These are phyloP conservation scores for Pistacia atlantica DNA, from an alignment of 345 rosid genomes.

Conservation along the genomic window DNA sequence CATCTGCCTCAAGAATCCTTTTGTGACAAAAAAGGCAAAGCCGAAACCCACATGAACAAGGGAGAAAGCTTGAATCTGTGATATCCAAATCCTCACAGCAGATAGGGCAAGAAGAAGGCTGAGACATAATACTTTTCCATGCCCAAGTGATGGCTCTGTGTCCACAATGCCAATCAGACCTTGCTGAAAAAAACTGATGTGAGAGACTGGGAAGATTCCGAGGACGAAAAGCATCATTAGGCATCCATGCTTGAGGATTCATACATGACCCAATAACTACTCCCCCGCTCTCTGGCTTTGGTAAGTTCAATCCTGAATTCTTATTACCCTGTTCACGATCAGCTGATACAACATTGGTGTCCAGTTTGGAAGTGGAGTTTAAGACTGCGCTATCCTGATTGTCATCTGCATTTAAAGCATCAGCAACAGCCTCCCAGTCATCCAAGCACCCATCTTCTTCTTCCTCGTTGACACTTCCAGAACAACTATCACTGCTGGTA, in stretches of 20 bases:
- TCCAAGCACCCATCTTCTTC: constrained; percentile 43
- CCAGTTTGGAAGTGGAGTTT: constrained; percentile 5
- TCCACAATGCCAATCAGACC: constrained; percentile 18
- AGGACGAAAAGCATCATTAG: constrained; percentile 21
- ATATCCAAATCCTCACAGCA: constrained; percentile 45
- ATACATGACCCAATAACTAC: neutral
- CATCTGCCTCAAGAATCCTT: constrained; percentile 38
- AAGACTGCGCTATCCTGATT: constrained; percentile 3
- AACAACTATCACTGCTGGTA: constrained; percentile 23
- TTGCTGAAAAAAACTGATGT: constrained; percentile 9
- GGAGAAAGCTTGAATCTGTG: constrained; percentile 44
- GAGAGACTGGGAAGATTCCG: constrained; percentile 19
- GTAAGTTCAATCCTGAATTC: neutral
- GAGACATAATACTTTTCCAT: constrained; percentile 11
- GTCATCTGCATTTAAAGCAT: constrained; percentile 34
- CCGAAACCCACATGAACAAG: constrained; percentile 45
- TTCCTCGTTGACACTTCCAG: constrained; percentile 36
- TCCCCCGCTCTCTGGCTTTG: neutral
- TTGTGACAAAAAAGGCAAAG: constrained; percentile 53
- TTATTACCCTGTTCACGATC: neutral
- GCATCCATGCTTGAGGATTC: constrained; percentile 26
- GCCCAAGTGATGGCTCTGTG: constrained; percentile 16
- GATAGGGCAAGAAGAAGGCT: constrained; percentile 34
- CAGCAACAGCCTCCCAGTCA: constrained; percentile 37
- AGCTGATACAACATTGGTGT: constrained; percentile 11